A percentile compares a stretch with the other conserved stretches of the same genome.
phyloP scores from a whole-genome alignment of 192 early-diverging fungal species.

The Coemansia sp. region DNA sequence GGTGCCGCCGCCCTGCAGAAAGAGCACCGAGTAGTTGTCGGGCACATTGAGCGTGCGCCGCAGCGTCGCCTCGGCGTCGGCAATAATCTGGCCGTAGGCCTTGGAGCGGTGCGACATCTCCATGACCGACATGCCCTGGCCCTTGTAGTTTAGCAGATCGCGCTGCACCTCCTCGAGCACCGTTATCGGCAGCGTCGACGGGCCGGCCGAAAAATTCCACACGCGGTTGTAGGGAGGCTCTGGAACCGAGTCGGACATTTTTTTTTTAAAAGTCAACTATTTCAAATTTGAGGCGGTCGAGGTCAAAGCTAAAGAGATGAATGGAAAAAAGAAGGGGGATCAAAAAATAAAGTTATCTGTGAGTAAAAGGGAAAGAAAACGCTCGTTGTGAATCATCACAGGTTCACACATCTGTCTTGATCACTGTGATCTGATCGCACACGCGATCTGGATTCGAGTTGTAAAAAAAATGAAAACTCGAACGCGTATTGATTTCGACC shows the following conservation, averaged over 20 bases:
- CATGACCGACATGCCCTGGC: conserved; percentile 86
- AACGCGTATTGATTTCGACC: not conserved
- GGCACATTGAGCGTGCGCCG: conserved; percentile 74
- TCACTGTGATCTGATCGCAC: conserved; percentile 1
- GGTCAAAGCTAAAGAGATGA: not conserved
- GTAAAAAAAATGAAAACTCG: not conserved
- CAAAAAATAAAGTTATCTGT: not conserved
- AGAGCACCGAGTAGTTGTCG: conserved; percentile 83
- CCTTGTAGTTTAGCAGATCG: conserved; percentile 78
- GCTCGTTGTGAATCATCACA: conserved; percentile 1
- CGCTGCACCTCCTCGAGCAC: conserved; percentile 81
- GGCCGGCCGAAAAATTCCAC: conserved; percentile 88
- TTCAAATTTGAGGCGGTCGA: too few species aligned
- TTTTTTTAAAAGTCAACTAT: too few species aligned
- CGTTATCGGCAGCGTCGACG: conserved; percentile 76
- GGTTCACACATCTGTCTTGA: not conserved
- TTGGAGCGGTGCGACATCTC: conserved; percentile 93
- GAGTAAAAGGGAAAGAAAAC: not conserved
- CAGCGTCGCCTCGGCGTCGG: conserved; percentile 69
- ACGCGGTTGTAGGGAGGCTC: conserved; percentile 42
- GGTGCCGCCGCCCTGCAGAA: conserved; percentile 94
- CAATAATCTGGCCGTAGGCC: conserved; percentile 72
- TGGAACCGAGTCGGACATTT: conserved; percentile 14
- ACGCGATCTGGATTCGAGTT: not conserved
- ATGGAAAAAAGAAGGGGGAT: not conserved